Conservation (phyloP, 306 rosid genomes). For the Lathyrus oleraceus region DNA sequence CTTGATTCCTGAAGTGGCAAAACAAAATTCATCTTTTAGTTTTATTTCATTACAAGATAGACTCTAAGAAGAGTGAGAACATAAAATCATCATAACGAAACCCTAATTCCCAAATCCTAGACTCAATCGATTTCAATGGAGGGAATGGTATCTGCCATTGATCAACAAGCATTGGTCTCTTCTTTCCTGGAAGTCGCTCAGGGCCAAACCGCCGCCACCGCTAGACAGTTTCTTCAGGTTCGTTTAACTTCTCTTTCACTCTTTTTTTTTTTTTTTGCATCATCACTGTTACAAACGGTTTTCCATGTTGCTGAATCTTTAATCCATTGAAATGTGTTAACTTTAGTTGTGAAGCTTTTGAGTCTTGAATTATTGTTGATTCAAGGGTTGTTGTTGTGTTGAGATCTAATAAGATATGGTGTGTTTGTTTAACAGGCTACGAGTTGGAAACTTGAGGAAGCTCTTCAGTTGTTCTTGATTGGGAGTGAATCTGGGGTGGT, state of each 20-base stretch:
- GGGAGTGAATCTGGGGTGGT: slow-evolving; percentile 63
- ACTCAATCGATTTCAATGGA: slow-evolving; percentile 37
- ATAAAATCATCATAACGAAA: slow-evolving; percentile 4
- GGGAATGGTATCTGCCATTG: slow-evolving; percentile 42
- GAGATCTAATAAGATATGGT: slow-evolving; percentile 16
- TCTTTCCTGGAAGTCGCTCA: slow-evolving; percentile 55
- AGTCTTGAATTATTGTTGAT: background rate
- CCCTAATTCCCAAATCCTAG: slow-evolving; percentile 29
- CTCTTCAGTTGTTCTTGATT: slow-evolving; percentile 81
- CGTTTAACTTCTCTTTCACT: background rate
- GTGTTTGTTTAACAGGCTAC: slow-evolving; percentile 69
- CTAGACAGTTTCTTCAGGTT: slow-evolving; percentile 53
- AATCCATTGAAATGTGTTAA: background rate
- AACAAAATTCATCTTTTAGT: background rate
- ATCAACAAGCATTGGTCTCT: slow-evolving; percentile 47
- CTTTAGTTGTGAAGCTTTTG: background rate
- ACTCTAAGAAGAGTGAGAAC: background rate
- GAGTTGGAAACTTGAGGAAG: slow-evolving; percentile 94
- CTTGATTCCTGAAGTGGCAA: background rate
- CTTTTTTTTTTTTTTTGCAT: background rate
- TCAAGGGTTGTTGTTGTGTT: background rate
- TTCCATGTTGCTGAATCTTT: background rate
- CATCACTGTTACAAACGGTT: background rate
- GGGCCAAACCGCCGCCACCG: slow-evolving; percentile 54
- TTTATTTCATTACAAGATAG: background rate